Evolutionary conservation across 257 asterid genomes (phyloP).

Genomic region (Leptodermis oblonga): DNA sequence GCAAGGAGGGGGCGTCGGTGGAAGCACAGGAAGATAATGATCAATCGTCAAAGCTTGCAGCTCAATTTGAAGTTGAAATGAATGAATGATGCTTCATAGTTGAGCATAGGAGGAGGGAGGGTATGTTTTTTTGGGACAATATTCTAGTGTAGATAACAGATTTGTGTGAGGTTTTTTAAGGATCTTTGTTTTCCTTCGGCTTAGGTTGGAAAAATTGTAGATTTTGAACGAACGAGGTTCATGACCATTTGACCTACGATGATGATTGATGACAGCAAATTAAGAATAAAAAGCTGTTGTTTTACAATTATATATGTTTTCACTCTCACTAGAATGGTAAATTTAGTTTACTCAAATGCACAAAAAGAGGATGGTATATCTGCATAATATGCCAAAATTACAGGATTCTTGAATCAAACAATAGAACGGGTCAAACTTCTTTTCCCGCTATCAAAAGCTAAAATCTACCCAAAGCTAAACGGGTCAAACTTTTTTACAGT

Average conservation of each 20-base stretch:
- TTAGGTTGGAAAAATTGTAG: background rate
- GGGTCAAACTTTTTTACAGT: conserved; percentile 55
- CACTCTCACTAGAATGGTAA: too few species aligned
- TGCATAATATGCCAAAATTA: conserved; percentile 1
- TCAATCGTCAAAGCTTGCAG: background rate
- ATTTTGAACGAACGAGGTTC: background rate
- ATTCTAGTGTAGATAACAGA: background rate
- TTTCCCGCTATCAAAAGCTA: too few species aligned
- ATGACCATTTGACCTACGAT: too few species aligned
- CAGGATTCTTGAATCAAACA: conserved; percentile 12
- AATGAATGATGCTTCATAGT: background rate
- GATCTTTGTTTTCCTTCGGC: too few species aligned
- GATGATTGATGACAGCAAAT: too few species aligned
- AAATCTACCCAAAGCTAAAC: too few species aligned
- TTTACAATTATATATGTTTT: too few species aligned
- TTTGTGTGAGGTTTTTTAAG: too few species aligned
- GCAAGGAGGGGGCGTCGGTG: too few species aligned
- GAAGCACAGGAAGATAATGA: conserved; percentile 41
- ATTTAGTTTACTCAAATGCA: background rate
- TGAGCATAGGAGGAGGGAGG: background rate
- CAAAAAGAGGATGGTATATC: background rate
- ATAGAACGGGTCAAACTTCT: too few species aligned
- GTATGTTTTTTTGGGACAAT: too few species aligned
- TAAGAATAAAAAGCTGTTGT: too few species aligned
- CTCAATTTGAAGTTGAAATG: background rate